These are phyloP conservation scores for Hypsizygus marmoreus DNA, from an alignment of 768 basidiomycete species.

Conservation along the genomic window DNA sequence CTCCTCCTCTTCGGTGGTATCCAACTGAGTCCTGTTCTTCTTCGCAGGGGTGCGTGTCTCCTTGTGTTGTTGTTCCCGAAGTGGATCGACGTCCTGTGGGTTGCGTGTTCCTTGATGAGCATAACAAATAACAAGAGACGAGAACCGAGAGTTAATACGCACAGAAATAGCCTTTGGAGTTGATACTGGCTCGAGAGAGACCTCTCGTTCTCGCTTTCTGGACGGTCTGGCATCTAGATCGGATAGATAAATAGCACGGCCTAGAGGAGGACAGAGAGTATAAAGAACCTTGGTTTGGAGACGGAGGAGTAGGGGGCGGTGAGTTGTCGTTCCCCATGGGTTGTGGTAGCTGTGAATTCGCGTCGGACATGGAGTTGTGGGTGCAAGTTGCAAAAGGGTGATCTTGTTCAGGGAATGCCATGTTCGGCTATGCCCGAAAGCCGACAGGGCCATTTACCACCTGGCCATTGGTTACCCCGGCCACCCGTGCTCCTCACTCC, in stretches of 20 bases:
- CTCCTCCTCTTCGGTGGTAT: slow-evolving; percentile 65
- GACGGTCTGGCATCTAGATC: slow-evolving; percentile 50
- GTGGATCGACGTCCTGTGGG: slow-evolving; percentile 42
- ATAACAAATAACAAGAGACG: slow-evolving; percentile 11
- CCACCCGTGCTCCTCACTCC: too few relatives aligned
- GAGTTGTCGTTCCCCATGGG: slow-evolving; percentile 19
- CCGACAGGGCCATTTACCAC: too few relatives aligned
- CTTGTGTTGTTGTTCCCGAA: slow-evolving; percentile 41
- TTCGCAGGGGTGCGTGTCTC: slow-evolving; percentile 68
- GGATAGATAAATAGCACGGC: slow-evolving; percentile 18
- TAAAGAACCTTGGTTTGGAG: slow-evolving; percentile 47
- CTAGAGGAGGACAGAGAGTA: slow-evolving; percentile 2
- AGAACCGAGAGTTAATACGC: too few relatives aligned
- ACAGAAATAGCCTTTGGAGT: slow-evolving; percentile 45
- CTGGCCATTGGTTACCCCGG: too few relatives aligned
- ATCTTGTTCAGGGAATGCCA: slow-evolving; percentile 16
- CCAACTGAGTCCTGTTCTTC: slow-evolving; percentile 70
- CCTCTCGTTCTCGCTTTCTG: slow-evolving; percentile 77
- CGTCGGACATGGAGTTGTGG: slow-evolving; percentile 14
- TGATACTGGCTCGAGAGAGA: slow-evolving; percentile 69
- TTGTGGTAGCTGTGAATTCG: slow-evolving; percentile 12
- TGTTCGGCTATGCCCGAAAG: slow-evolving; percentile 44
- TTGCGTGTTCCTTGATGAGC: background rate
- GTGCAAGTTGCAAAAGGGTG: slow-evolving; percentile 12
- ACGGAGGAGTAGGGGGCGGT: slow-evolving; percentile 45